Evolutionary conservation across 2,329 filamentous ascomycete genomes (phyloP).

Genomic region (Diplodia scrobiculata): DNA sequence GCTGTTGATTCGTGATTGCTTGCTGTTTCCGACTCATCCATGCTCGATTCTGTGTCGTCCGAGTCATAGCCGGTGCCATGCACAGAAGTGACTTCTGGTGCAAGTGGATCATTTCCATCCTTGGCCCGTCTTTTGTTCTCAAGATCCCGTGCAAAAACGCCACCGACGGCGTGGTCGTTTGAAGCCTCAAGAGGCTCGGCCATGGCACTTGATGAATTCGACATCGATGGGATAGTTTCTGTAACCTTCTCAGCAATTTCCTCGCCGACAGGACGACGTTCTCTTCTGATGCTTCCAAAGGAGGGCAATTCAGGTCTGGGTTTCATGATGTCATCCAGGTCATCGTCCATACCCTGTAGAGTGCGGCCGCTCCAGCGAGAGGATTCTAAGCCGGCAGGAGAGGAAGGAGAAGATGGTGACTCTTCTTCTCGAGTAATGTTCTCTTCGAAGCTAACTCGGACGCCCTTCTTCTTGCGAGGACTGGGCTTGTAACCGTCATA

Average conservation of each 20-base stretch:
- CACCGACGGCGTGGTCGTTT: conserved; percentile 62
- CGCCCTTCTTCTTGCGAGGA: conserved; percentile 62
- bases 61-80: conserved; percentile 67
- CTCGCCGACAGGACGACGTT: conserved; percentile 50
- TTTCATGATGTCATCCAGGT: conserved; percentile 67
- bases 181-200: conserved; percentile 55
- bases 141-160: conserved; percentile 59
- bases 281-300: conserved; percentile 73
- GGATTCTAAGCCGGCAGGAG: conserved; percentile 34
- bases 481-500: conserved; percentile 33
- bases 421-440: conserved; percentile 51
- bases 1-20: neutral
- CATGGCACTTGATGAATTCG: conserved; percentile 40
- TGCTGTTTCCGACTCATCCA: conserved; percentile 9
- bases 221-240: conserved; percentile 47
- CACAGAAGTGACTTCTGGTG: conserved; percentile 69
- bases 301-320: conserved; percentile 72
- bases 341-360: conserved; percentile 55
- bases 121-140: conserved; percentile 40
- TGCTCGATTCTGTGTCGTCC: conserved; percentile 35
- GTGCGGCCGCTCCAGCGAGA: conserved; percentile 50
- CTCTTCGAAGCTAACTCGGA: conserved; percentile 71
- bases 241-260: conserved; percentile 57
- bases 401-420: conserved; percentile 19
- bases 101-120: conserved; percentile 62